Evolutionary conservation across 495 filamentous ascomycete species (phyloP).

Genomic region (Alectoria sarmentosa): DNA sequence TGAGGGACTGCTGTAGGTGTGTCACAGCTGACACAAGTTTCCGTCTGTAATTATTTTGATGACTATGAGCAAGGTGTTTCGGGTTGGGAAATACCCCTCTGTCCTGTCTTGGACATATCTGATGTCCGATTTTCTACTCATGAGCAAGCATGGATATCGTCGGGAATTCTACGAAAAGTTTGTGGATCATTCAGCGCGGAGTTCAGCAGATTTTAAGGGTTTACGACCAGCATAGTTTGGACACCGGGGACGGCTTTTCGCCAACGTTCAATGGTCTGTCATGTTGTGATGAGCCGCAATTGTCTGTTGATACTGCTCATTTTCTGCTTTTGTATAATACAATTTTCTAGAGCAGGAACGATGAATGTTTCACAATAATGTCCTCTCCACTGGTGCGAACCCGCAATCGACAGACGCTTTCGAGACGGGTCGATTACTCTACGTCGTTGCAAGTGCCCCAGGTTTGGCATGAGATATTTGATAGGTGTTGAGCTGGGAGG

Average conservation of each 20-base stretch:
- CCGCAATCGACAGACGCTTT: neutral
- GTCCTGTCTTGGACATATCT: slow-evolving; percentile 2
- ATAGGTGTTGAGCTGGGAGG: neutral
- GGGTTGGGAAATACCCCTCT: slow-evolving; percentile 16
- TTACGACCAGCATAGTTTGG: neutral
- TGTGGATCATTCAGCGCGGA: neutral
- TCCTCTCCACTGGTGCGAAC: neutral
- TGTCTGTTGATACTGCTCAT: neutral
- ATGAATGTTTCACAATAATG: neutral
- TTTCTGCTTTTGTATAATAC: neutral
- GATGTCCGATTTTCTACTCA: slow-evolving; percentile 13
- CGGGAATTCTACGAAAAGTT: neutral
- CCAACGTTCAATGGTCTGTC: neutral
- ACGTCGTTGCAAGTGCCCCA: neutral
- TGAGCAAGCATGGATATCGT: neutral
- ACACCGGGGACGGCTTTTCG: neutral
- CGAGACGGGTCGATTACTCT: neutral
- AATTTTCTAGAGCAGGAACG: neutral
- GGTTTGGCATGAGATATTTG: neutral
- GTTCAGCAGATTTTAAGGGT: neutral
- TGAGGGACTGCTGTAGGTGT: slow-evolving; percentile 5
- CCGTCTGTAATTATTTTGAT: slow-evolving; percentile 4
- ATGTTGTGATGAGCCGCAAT: neutral
- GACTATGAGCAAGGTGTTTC: slow-evolving; percentile 21
- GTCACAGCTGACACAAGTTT: neutral